Evolutionary conservation across 2,329 filamentous ascomycete species (phyloP), one percentile per base, ranked within the genome.

Genomic region (Aschersonia sp.): DNA sequence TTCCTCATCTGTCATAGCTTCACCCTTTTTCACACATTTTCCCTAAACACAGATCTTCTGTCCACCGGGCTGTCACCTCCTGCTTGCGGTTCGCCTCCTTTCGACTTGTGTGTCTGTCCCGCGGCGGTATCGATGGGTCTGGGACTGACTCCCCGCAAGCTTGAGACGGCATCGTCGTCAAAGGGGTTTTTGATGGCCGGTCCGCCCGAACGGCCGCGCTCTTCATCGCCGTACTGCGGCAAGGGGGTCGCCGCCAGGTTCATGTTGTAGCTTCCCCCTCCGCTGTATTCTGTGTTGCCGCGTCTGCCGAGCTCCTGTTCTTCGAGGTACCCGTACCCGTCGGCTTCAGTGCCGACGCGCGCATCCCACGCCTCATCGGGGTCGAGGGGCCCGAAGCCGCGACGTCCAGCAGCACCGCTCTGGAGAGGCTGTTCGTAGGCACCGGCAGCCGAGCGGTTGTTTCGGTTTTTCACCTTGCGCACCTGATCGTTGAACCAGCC

Each of bases 281-380:
- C 66, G 50, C 37, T 46, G 44, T 61, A 59, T 49, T 57, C 60
- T 40, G 54, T 56, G 59, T 66, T 52, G 30, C 55, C 52, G 7
- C 61, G 62, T 46, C 59, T 41, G 66, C 81, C 82, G 5, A 87
- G 67, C 63, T 88, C 84, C 58, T 84, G 79, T 65, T 87, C 84
- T 60, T 90, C 86, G 58, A 86, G 83, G 62, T 86, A 86, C 29
- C 76, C 76, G 59, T 81, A 80, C 10, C 65, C 67, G 58, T 83
- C 80, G 14, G 81, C 77, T 62, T 89, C 85, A 55, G 79, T 73
- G 49, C 84, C 84, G 5, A 94, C 85, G 50, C 84, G 72, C 52
- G 84, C 67, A 66, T 92, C 86, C 87, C 87, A 94, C 2, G 86
- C 85, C 58, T 89, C 85, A 60, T 94, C 87, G 1, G 84, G 84